Conservation (phyloP, 73 alveolate species). For the Paramecium caudatum region DNA sequence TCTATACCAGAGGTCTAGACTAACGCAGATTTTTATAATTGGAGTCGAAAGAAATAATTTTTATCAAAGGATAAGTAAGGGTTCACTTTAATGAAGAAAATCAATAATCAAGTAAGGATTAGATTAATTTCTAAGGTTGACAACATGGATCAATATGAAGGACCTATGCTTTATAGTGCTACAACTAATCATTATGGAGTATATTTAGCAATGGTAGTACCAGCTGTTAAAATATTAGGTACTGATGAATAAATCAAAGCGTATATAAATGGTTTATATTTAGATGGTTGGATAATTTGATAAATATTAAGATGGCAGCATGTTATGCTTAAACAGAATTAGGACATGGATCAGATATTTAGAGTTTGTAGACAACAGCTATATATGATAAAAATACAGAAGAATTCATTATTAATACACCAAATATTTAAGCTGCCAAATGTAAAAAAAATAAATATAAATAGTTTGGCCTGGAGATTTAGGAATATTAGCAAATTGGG, state of each 20-base stretch:
- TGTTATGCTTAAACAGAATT: constrained; percentile 76
- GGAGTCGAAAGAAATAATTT: constrained; percentile 49
- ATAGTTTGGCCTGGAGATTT: constrained; percentile 77
- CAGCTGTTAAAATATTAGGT: constrained; percentile 71
- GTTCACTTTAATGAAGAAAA: not conserved
- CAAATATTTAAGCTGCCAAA: constrained; percentile 68
- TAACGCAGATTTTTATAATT: constrained; percentile 51
- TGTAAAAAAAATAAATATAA: not conserved
- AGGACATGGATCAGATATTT: constrained; percentile 77
- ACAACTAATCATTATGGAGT: constrained; percentile 70
- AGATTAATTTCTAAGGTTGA: constrained; percentile 29
- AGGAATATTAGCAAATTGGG: constrained; percentile 70
- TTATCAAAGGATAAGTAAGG: constrained; percentile 10
- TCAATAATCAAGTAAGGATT: constrained; percentile 10
- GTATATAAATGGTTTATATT: not conserved
- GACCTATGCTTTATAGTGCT: constrained; percentile 49
- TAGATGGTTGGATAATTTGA: constrained; percentile 49
- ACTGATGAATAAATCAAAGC: constrained; percentile 62
- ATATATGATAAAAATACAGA: constrained; percentile 68
- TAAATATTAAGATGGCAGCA: constrained; percentile 30
- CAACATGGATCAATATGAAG: constrained; percentile 16
- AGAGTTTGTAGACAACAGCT: constrained; percentile 70
- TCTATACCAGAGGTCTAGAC: constrained; percentile 18
- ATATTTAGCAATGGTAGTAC: constrained; percentile 71
- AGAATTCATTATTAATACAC: constrained; percentile 70